Evolutionary conservation across 805 yeast species (phyloP).

Genomic region (Starmerella tilneyi): DNA sequence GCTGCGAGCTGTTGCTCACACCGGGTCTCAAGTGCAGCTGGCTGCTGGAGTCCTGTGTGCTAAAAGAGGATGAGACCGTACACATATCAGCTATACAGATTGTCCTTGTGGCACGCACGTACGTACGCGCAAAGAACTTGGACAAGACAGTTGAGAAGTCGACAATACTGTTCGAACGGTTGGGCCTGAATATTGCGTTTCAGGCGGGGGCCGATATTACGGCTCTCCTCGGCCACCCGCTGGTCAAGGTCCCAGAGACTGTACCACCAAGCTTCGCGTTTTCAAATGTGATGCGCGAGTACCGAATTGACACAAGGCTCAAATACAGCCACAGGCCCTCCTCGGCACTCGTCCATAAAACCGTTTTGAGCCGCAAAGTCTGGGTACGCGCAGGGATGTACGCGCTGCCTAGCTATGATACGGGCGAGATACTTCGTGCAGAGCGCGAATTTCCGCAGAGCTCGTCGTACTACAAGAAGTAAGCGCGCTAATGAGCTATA

Average conservation of each 20-base stretch:
- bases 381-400: slow-evolving; percentile 24
- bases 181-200: slow-evolving; percentile 6
- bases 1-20: slow-evolving; percentile 19
- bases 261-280: slow-evolving; percentile 47
- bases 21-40: slow-evolving; percentile 21
- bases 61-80: slow-evolving; percentile 7
- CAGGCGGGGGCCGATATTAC: slow-evolving; percentile 24
- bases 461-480: slow-evolving; percentile 15
- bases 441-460: slow-evolving; percentile 22
- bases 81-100: slow-evolving; percentile 13
- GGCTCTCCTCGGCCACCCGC: slow-evolving; percentile 18
- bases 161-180: slow-evolving; percentile 1
- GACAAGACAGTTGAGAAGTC: slow-evolving; percentile 8
- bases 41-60: slow-evolving; percentile 10
- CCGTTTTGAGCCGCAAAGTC: slow-evolving; percentile 16
- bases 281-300: slow-evolving; percentile 45
- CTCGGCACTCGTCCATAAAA: slow-evolving; percentile 21
- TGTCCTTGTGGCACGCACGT: slow-evolving; percentile 11
- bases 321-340: slow-evolving; percentile 24
- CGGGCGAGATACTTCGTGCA: slow-evolving; percentile 20
- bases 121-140: slow-evolving; percentile 21
- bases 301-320: slow-evolving; percentile 31
- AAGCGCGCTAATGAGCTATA: no score
- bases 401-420: slow-evolving; percentile 24
- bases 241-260: slow-evolving; percentile 39